Percentiles rank a stretch among this genome's conserved stretches.
Evolutionary conservation across 345 rosid genomes (phyloP).

Genomic region (Gynandropsis gynandra): DNA sequence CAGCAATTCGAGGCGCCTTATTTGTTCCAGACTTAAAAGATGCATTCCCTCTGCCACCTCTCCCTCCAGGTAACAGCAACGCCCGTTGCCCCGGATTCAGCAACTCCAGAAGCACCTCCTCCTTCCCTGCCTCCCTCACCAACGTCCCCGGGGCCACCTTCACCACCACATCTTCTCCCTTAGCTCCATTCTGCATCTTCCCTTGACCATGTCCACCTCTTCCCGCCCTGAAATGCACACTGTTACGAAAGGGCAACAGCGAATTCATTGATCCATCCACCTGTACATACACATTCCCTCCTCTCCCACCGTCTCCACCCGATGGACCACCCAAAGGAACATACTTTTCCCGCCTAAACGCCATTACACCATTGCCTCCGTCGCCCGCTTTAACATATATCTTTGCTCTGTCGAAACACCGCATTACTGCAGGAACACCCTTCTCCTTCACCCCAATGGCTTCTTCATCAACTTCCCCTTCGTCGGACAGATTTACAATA

Average conservation of each 20-base stretch:
- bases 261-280: slow-evolving; percentile 85
- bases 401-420: slow-evolving; percentile 86
- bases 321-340: slow-evolving; percentile 93
- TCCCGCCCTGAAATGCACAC: slow-evolving; percentile 76
- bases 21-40: slow-evolving; percentile 76
- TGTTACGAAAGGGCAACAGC: slow-evolving; percentile 66
- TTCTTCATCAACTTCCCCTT: slow-evolving; percentile 27
- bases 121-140: slow-evolving; percentile 56
- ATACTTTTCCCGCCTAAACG: slow-evolving; percentile 77
- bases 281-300: slow-evolving; percentile 73
- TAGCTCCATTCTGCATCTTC: slow-evolving; percentile 58
- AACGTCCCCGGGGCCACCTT: slow-evolving; percentile 88
- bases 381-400: slow-evolving; percentile 75
- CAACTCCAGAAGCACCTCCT: slow-evolving; percentile 79
- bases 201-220: slow-evolving; percentile 83
- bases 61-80: slow-evolving; percentile 74
- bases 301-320: slow-evolving; percentile 96
- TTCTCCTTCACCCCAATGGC: slow-evolving; percentile 58
- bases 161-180: slow-evolving; percentile 75
- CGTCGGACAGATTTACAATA: slow-evolving; percentile 26
- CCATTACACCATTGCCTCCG: slow-evolving; percentile 89
- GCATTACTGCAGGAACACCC: slow-evolving; percentile 88
- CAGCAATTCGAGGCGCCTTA: slow-evolving; percentile 85
- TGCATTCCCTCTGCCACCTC: slow-evolving; percentile 96
- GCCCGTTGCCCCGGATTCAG: slow-evolving; percentile 75